phyloP scores from a whole-genome alignment of 495 filamentous ascomycete genomes.

The Penicillium ochrochloron region DNA sequence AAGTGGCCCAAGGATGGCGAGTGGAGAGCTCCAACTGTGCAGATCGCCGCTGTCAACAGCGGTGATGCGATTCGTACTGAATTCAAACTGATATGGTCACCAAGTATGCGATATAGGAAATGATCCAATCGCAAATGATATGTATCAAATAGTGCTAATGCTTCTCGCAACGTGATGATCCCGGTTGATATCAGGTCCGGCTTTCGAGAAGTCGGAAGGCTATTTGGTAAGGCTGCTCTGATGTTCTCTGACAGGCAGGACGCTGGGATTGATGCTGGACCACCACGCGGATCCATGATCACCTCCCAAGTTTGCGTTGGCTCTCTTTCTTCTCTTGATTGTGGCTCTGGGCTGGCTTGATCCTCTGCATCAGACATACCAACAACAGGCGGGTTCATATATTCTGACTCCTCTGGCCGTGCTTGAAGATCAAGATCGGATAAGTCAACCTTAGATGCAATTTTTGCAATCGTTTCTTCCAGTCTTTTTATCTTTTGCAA shows the following conservation, averaged over 20 bases:
- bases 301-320: constrained; percentile 25
- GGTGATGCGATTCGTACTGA: constrained; percentile 32
- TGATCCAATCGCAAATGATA: constrained; percentile 42
- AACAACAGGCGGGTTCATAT: constrained; percentile 15
- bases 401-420: constrained; percentile 11
- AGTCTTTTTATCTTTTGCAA: constrained; percentile 31
- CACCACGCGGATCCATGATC: constrained; percentile 30
- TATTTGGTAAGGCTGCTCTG: constrained; percentile 18
- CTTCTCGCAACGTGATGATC: constrained; percentile 28
- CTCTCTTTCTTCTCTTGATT: constrained; percentile 1
- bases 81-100: constrained; percentile 34
- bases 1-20: constrained; percentile 31
- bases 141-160: constrained; percentile 31
- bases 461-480: constrained; percentile 30
- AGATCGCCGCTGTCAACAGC: constrained; percentile 39
- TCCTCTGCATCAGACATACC: constrained; percentile 10
- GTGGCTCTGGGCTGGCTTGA: constrained; percentile 5
- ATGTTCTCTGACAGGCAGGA: constrained; percentile 33
- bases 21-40: constrained; percentile 40
- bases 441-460: constrained; percentile 30
- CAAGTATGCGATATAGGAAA: constrained; percentile 42
- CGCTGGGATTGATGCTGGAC: constrained; percentile 38
- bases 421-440: constrained; percentile 29
- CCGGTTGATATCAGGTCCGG: constrained; percentile 30
- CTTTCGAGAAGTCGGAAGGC: constrained; percentile 16